These are phyloP conservation scores for Vickermania ingenoplastis DNA, from an alignment of 208 protist species.

Conservation along the genomic window DNA sequence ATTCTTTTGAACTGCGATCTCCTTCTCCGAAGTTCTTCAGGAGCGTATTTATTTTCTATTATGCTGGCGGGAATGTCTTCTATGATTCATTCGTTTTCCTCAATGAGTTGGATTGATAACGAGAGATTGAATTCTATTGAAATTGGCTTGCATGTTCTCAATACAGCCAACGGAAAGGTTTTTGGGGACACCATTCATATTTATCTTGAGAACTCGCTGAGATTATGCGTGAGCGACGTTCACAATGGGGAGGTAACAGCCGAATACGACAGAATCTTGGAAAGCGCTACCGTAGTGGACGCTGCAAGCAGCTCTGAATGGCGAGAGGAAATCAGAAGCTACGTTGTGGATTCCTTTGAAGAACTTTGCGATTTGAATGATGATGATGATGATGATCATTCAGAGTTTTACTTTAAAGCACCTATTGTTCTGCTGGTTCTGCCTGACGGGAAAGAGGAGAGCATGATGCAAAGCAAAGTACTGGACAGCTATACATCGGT, in stretches of 20 bases:
- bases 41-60: background rate
- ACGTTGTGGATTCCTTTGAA: slow-evolving; percentile 10
- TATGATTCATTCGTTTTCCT: background rate
- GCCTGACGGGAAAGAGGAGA: background rate
- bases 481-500: slow-evolving; percentile 17
- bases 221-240: slow-evolving; percentile 2
- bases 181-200: slow-evolving; percentile 5
- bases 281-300: background rate
- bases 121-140: background rate
- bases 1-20: background rate
- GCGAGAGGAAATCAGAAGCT: slow-evolving; percentile 7
- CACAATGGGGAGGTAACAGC: background rate
- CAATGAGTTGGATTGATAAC: background rate
- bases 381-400: background rate
- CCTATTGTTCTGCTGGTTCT: slow-evolving; percentile 12
- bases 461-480: slow-evolving; percentile 5
- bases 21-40: background rate
- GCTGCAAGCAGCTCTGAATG: slow-evolving; percentile 3
- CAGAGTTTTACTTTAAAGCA: background rate
- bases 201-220: slow-evolving; percentile 8
- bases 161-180: background rate
- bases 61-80: background rate
- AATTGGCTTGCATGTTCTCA: background rate
- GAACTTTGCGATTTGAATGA: slow-evolving; percentile 11
- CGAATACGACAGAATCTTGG: background rate